Evolutionary conservation across 129 eudicot genomes (phyloP), one percentile per base, ranked within the genome.

Genomic region (Apium graveolens): DNA sequence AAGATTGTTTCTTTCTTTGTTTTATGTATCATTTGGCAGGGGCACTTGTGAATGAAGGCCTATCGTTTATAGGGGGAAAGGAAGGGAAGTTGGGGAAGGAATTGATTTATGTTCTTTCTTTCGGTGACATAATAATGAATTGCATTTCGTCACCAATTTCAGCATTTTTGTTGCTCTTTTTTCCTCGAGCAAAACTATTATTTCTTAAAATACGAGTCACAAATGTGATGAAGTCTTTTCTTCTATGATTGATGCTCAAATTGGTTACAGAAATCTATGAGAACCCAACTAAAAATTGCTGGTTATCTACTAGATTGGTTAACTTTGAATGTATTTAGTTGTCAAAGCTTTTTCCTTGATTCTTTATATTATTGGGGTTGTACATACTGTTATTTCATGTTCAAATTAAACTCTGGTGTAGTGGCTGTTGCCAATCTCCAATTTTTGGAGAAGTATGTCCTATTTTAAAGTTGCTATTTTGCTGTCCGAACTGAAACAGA

Each of bases 1-100:
- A 66, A 80, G 39, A 53, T 84, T 70, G 41, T n/a, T 76, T n/a
- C n/a, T 77, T 27, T 80, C 13, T 70, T 71, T 8, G 38, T 75
- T 51, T 45, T 72, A 20, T 63, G 49, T 74, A 41, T 75, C 26
- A 35, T 68, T 71, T 48, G 53, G 73, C 78, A 77, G 39, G 63
- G 73, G 16, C 27, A 63, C 46, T 29, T 73, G 37, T 3, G 53
- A 24, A 11, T 43, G 27, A 68, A 60, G 39, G 66, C 49, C 26
- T 38, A 76, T 16, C 17, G 26, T 62, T 82, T 32, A 48, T 14
- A 11, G 63, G 46, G 48, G 75, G 35, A 31, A 14, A 39, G 10
- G 45, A 18, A 27, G 75, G 51, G n/a, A 62, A 44, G n/a, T 43
- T 20, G 37, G 79, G 75, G 74, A 75, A 74, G 75, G 53, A 43